Percentiles rank a stretch among this genome's conserved stretches.
These are phyloP conservation scores for Cephalotrichum gorgonifer DNA, from an alignment of 2,329 filamentous ascomycete species.

Conservation along the genomic window DNA sequence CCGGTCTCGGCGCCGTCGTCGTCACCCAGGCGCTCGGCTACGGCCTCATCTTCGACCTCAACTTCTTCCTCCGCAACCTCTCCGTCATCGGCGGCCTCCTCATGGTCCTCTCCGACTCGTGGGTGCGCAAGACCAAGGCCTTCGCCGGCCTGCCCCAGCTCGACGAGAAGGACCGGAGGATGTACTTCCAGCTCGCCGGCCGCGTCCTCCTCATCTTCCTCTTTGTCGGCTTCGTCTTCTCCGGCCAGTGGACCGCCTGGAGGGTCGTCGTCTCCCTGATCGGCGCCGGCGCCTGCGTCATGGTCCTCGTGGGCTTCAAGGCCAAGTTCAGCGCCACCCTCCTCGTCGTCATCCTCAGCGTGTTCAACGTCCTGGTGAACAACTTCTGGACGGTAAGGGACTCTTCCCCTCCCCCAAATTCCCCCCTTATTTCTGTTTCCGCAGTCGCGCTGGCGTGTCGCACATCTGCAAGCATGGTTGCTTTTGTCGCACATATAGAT, in stretches of 20 bases:
- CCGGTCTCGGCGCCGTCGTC: constrained; percentile 81
- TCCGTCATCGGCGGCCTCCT: constrained; percentile 94
- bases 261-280: constrained; percentile 75
- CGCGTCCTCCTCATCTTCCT: constrained; percentile 94
- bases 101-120: constrained; percentile 97
- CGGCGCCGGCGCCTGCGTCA: constrained; percentile 84
- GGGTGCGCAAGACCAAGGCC: constrained; percentile 95
- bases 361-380: constrained; percentile 97
- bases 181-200: constrained; percentile 98
- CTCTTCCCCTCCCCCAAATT: too few species aligned
- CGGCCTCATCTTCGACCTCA: constrained; percentile 95
- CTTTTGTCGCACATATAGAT: too few species aligned
- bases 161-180: constrained; percentile 99
- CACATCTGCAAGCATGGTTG: too few species aligned
- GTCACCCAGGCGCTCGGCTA: constrained; percentile 92
- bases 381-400: constrained; percentile 97
- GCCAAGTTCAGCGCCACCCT: constrained; percentile 97
- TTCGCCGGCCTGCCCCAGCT: constrained; percentile 89
- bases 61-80: constrained; percentile 98
- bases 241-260: constrained; percentile 85
- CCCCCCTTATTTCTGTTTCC: constrained; percentile 5
- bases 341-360: constrained; percentile 84
- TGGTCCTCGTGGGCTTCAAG: constrained; percentile 99
- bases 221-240: constrained; percentile 93
- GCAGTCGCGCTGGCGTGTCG: constrained; percentile 1